Conservation (phyloP, 305 asterid genomes). For the Fraxinus baroniana region DNA sequence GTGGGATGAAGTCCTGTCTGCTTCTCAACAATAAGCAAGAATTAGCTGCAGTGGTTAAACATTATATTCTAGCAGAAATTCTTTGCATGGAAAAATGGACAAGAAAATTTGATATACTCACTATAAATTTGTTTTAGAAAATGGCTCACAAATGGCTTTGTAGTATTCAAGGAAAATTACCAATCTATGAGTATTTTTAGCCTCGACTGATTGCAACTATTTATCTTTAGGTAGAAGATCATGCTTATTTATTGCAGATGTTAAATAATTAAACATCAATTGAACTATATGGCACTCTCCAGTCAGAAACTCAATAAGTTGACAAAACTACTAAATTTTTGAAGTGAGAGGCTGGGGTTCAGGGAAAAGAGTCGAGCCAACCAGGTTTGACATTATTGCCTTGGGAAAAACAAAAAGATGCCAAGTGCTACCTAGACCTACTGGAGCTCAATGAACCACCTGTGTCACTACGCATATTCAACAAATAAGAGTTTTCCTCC, state of each 20-base stretch:
- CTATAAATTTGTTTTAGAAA: not conserved
- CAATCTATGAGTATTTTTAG: not conserved
- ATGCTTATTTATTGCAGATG: constrained; percentile 6
- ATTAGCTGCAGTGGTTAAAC: not conserved
- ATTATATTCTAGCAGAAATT: constrained; percentile 6
- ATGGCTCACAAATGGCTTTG: not conserved
- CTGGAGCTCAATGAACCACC: not conserved
- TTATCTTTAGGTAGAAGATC: not conserved
- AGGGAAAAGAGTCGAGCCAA: not conserved
- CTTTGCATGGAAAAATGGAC: not conserved
- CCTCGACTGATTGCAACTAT: not conserved
- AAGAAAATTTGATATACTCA: not conserved
- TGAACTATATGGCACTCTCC: not conserved
- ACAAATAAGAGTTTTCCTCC: not conserved
- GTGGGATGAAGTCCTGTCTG: not conserved
- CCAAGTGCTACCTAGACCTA: not conserved
- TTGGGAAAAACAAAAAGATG: not conserved
- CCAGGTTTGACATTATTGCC: not conserved
- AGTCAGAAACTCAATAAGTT: not conserved
- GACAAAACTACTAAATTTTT: not conserved
- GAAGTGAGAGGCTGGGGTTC: not conserved
- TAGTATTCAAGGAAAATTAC: not conserved
- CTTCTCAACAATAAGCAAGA: constrained; percentile 1
- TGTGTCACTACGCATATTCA: not conserved
- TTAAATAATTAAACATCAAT: not conserved